These are phyloP conservation scores for Solanum lycopersicoides DNA, from an alignment of 257 asterid species.

Conservation along the genomic window DNA sequence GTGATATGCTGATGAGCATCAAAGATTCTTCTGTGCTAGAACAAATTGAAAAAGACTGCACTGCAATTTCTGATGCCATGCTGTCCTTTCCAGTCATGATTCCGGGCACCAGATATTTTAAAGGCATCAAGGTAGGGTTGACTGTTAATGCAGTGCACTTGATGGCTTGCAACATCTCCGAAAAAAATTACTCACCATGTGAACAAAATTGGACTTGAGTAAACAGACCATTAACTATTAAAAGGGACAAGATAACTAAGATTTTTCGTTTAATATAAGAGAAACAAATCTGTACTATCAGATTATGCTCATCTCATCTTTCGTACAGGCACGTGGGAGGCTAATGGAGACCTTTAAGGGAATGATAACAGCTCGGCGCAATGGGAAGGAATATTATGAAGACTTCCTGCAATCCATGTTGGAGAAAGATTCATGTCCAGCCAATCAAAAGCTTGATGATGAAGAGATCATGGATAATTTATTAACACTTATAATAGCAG, in stretches of 20 bases:
- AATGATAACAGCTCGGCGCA: slow-evolving; percentile 26
- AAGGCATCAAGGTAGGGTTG: slow-evolving; percentile 34
- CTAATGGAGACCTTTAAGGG: slow-evolving; percentile 30
- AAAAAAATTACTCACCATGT: background rate
- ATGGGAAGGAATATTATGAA: slow-evolving; percentile 16
- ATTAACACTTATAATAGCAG: slow-evolving; percentile 38
- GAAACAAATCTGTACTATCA: background rate
- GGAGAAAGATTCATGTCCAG: slow-evolving; percentile 30
- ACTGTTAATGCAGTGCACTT: background rate
- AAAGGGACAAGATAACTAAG: background rate
- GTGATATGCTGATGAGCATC: slow-evolving; percentile 41
- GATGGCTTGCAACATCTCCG: background rate
- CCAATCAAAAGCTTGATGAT: slow-evolving; percentile 37
- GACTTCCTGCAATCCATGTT: slow-evolving; percentile 47
- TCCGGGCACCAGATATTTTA: slow-evolving; percentile 51
- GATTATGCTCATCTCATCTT: background rate
- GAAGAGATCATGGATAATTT: slow-evolving; percentile 60
- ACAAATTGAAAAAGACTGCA: slow-evolving; percentile 29
- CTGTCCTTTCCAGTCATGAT: slow-evolving; percentile 43
- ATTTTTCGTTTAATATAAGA: background rate
- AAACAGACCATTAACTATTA: background rate
- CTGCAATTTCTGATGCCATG: slow-evolving; percentile 37
- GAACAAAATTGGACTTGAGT: background rate
- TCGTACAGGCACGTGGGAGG: slow-evolving; percentile 38
- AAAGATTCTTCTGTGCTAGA: slow-evolving; percentile 22